phyloP scores from a whole-genome alignment of 2,329 filamentous ascomycete species.

The Trichoderma aggressivum region DNA sequence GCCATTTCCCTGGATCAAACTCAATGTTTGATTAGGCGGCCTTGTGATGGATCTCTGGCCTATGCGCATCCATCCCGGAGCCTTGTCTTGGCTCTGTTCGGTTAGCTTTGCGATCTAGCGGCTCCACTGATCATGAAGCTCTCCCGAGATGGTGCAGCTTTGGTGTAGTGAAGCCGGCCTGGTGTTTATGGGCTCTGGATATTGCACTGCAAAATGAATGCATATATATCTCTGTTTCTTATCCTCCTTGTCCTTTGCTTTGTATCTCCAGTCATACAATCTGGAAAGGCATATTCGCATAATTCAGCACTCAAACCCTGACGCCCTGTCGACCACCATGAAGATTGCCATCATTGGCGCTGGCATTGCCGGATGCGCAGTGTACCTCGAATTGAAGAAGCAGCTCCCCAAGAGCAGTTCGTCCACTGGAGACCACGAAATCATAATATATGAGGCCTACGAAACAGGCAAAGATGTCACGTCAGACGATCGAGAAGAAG shows the following conservation, averaged over 20 bases:
- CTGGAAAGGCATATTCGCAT: rapidly evolving
- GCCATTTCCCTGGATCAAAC: not conserved
- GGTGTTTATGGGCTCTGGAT: not conserved
- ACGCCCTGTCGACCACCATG: slow-evolving; percentile 17
- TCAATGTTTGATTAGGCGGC: not conserved
- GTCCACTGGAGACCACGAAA: slow-evolving; percentile 14
- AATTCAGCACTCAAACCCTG: not conserved
- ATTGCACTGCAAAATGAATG: not conserved
- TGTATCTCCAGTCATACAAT: no score
- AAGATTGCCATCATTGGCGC: slow-evolving; percentile 27
- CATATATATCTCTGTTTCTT: not conserved
- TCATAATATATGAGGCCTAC: slow-evolving; percentile 29
- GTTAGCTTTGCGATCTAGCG: slow-evolving; percentile 18
- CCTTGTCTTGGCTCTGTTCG: not conserved
- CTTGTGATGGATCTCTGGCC: not conserved
- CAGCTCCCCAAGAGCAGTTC: slow-evolving; percentile 19
- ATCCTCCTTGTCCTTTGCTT: not conserved
- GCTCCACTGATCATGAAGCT: slow-evolving; percentile 5
- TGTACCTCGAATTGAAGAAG: slow-evolving; percentile 26
- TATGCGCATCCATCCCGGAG: not conserved
- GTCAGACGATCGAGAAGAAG: slow-evolving; percentile 21
- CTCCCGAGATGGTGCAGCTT: not conserved
- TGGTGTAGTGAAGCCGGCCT: not conserved
- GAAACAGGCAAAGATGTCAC: slow-evolving; percentile 22
- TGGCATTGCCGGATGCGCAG: slow-evolving; percentile 27